phyloP scores from a whole-genome alignment of 106 monocot species.

The Apostasia ramifera region DNA sequence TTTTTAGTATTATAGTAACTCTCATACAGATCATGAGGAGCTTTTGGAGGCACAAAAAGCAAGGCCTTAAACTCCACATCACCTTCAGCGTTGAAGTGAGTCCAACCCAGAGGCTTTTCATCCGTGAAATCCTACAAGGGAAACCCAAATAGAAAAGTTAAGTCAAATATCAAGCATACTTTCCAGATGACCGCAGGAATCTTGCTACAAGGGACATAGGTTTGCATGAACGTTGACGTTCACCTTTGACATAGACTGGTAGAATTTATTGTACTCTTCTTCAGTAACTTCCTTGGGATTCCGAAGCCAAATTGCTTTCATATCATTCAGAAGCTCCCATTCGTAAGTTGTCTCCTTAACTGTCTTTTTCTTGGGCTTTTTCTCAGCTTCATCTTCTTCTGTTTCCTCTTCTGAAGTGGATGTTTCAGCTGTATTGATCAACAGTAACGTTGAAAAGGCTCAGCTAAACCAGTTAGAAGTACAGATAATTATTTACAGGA shows the following conservation, averaged over 20 bases:
- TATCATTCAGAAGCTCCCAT: slow-evolving; percentile 93
- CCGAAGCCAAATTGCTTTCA: slow-evolving; percentile 98
- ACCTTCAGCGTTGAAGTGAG: slow-evolving; percentile 95
- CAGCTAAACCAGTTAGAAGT: not conserved
- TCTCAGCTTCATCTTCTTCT: slow-evolving; percentile 53
- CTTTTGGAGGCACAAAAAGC: slow-evolving; percentile 94
- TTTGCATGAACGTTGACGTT: not conserved
- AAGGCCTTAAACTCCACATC: slow-evolving; percentile 99
- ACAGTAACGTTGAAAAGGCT: not conserved
- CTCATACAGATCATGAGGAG: slow-evolving; percentile 96
- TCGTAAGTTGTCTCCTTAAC: slow-evolving; percentile 81
- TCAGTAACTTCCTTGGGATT: slow-evolving; percentile 93
- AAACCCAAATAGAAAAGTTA: not conserved
- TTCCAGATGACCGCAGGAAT: not conserved
- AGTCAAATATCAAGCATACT: not conserved
- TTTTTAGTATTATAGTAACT: slow-evolving; percentile 90
- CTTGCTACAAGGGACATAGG: not conserved
- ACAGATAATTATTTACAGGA: not conserved
- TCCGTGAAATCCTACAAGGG: slow-evolving; percentile 74
- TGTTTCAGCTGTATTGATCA: slow-evolving; percentile 37
- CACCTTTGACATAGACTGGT: slow-evolving; percentile 88
- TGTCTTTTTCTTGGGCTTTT: slow-evolving; percentile 78
- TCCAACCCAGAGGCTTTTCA: slow-evolving; percentile 88
- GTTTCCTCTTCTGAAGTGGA: slow-evolving; percentile 58
- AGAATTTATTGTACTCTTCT: slow-evolving; percentile 94